Percentiles rank a stretch among this genome's conserved stretches.
Conservation (phyloP, 139 green algal genomes). For the Zygnema cylindricum region DNA sequence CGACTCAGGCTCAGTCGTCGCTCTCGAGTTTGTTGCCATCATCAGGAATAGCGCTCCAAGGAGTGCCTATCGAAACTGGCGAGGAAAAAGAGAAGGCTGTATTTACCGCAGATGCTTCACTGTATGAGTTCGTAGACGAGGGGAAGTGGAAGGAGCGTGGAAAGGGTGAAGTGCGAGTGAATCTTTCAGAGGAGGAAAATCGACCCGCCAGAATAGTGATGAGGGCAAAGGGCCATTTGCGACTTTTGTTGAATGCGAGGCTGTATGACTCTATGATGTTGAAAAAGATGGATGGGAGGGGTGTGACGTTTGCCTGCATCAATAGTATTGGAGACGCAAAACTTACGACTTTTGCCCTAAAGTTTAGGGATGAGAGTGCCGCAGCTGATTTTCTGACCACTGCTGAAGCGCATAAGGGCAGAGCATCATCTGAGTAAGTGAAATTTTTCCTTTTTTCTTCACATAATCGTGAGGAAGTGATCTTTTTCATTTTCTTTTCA, state of each 20-base stretch:
- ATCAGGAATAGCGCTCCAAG: slow-evolving; percentile 33
- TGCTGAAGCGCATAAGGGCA: slow-evolving; percentile 48
- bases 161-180: slow-evolving; percentile 84
- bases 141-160: slow-evolving; percentile 84
- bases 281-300: slow-evolving; percentile 82
- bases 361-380: slow-evolving; percentile 33
- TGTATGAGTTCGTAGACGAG: slow-evolving; percentile 82
- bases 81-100: slow-evolving; percentile 63
- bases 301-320: slow-evolving; percentile 79
- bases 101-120: slow-evolving; percentile 69
- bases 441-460: too few species aligned
- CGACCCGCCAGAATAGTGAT: slow-evolving; percentile 84
- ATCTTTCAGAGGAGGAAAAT: slow-evolving; percentile 65
- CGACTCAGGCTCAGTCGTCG: background rate
- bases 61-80: slow-evolving; percentile 44
- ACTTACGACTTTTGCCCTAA: slow-evolving; percentile 33
- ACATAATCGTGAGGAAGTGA: too few species aligned
- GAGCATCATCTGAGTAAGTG: too few species aligned
- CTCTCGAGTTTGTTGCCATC: background rate
- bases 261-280: slow-evolving; percentile 80
- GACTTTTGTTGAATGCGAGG: slow-evolving; percentile 89
- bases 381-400: slow-evolving; percentile 21
- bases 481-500: too few species aligned
- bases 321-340: slow-evolving; percentile 68
- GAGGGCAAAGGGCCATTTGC: slow-evolving; percentile 83